These are phyloP conservation scores for Tylopilus plumbeoviolaceoides DNA, from an alignment of 768 basidiomycete species.

Conservation along the genomic window DNA sequence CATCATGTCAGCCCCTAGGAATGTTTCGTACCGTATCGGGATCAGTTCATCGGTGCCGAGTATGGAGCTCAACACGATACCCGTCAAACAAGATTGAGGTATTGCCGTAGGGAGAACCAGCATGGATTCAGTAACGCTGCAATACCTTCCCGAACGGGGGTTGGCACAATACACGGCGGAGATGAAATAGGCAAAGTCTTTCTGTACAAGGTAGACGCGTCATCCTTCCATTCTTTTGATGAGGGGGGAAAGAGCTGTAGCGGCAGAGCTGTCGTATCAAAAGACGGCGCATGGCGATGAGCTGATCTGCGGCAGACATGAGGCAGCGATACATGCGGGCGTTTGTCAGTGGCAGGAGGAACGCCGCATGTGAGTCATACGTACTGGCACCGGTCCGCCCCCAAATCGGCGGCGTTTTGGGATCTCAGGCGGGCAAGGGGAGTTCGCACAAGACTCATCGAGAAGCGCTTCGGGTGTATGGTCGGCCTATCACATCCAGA, in stretches of 20 bases:
- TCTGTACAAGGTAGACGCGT: neutral
- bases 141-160: constrained; percentile 18
- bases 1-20: neutral
- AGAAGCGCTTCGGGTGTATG: neutral
- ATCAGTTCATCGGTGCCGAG: constrained; percentile 23
- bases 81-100: constrained; percentile 6
- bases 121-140: constrained; percentile 16
- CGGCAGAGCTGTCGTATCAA: constrained; percentile 11
- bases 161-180: constrained; percentile 21
- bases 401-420: constrained; percentile 13
- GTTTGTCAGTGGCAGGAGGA: constrained; percentile 3
- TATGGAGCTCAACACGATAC: neutral
- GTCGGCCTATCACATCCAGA: neutral
- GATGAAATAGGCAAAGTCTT: constrained; percentile 25
- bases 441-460: neutral
- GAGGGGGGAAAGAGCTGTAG: constrained; percentile 1
- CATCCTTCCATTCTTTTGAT: constrained; percentile 20
- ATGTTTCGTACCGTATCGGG: constrained; percentile 6
- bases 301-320: constrained; percentile 19
- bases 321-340: constrained; percentile 14
- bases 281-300: constrained; percentile 15
- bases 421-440: constrained; percentile 2
- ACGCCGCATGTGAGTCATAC: constrained; percentile 16
- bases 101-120: constrained; percentile 25
- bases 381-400: constrained; percentile 7